Base-by-base conservation (phyloP, 2,329 filamentous ascomycete genomes). In the Didymella arachidicola region DNA sequence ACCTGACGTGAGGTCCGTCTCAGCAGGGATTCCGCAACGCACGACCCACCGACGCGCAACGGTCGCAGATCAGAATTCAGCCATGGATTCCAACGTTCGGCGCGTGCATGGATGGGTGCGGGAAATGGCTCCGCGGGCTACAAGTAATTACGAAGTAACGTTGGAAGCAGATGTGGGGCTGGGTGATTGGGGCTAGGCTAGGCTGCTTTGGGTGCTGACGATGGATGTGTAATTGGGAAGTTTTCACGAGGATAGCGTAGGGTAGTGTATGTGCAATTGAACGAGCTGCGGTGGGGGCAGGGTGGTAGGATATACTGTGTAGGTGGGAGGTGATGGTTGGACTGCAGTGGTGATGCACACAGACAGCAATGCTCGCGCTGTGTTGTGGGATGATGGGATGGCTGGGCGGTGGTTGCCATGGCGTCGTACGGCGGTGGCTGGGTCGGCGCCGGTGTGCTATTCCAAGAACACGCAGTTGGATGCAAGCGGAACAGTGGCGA, bases 401-500 rank as follows among this genome's bases (percentile, higher is more conserved):
- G 27, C 18, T 52, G 49, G 32, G 34, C 32, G n/a, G 36, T 16
- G 48, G 49, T 51, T 42, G 48, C 38, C n/a, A 42, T 25, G 48
- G 49, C 27, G 48, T 18, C 36, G 43, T 14, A 16, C 14, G 30
- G 30, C 30, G 22, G 54, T 57, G 54, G 47, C 54, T 57, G 54
- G 56, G 49, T 11, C 32, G 32, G 7, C 12, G 30, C 16, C n/a
- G 32, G 32, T 39, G 22, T 22, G 27, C 46, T 50, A 30, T 47
- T 46, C 36, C 55, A 27, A 43, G 49, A 44, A 53, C 29, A 38
- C 29, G 14, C n/a, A 7, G 32, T 26, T 22, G 38, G 56, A 59
- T 38, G 50, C 50, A 42, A 34, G 56, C 56, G 50, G 56, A 45
- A 45, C 30, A 25, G 36, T 47, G 45, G 44, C 39, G 29, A 50